Percentiles rank a stretch among this genome's conserved stretches.
Conservation (phyloP, 306 rosid species). For the Cotoneaster glaucophyllus region DNA sequence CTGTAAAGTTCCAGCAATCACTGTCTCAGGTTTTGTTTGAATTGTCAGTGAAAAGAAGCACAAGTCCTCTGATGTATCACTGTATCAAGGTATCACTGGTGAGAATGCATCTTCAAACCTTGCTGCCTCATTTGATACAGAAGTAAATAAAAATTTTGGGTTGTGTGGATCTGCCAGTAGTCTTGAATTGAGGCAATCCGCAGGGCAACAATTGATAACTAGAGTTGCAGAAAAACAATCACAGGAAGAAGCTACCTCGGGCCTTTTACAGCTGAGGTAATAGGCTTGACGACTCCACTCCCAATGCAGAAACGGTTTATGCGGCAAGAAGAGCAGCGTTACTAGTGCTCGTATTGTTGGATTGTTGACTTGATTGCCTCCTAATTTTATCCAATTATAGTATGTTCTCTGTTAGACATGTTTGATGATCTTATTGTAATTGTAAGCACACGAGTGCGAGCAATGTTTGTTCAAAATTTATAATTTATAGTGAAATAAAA, state of each 20-base stretch:
- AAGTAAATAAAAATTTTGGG: too few relatives aligned
- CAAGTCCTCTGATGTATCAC: too few relatives aligned
- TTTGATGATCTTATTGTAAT: conserved; percentile 1
- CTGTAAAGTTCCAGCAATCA: conserved; percentile 2
- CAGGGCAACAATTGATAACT: conserved; percentile 12
- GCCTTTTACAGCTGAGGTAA: conserved; percentile 46
- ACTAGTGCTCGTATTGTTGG: conserved; percentile 22
- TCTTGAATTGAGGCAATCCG: conserved; percentile 22
- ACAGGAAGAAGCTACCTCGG: conserved; percentile 5
- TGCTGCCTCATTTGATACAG: not conserved
- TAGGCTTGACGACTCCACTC: conserved; percentile 80
- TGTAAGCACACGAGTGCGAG: too few relatives aligned
- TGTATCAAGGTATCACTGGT: not conserved
- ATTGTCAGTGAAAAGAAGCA: not conserved
- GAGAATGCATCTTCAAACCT: conserved; percentile 11
- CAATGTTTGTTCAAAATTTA: too few relatives aligned
- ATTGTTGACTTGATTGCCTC: conserved; percentile 77
- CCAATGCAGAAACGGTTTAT: conserved; percentile 45
- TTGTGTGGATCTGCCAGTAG: not conserved
- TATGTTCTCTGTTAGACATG: too few relatives aligned
- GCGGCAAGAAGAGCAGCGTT: conserved; percentile 50
- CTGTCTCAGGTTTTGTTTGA: not conserved
- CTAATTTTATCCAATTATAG: conserved; percentile 30
- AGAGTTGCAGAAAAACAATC: conserved; percentile 13
- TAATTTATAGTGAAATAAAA: not conserved